Conservation (phyloP, 179 eudicot genomes). For the Sideroxylon spinosum region DNA sequence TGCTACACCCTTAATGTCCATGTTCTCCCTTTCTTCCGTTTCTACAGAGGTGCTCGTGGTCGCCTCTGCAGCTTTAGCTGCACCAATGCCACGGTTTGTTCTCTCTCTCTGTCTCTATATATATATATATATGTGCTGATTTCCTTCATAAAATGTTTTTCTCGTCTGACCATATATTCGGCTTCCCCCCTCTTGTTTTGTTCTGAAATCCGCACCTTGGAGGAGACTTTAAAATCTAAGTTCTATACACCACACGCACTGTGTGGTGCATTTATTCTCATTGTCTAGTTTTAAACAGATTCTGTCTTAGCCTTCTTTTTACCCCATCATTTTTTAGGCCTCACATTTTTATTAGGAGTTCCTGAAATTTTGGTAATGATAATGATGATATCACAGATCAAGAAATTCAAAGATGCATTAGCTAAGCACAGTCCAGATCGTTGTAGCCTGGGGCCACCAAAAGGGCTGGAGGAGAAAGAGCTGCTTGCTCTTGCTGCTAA, state of each 20-base stretch:
- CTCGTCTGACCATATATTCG: too few species aligned
- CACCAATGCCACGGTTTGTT: slow-evolving; percentile 78
- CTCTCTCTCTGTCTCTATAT: not conserved
- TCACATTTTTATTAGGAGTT: not conserved
- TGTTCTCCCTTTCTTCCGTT: slow-evolving; percentile 85
- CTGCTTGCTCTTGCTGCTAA: slow-evolving; percentile 64
- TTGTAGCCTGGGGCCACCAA: slow-evolving; percentile 58
- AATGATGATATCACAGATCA: slow-evolving; percentile 45
- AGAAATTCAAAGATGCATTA: slow-evolving; percentile 75
- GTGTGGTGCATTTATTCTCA: too few species aligned
- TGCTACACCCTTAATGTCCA: slow-evolving; percentile 71
- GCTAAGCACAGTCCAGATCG: slow-evolving; percentile 53
- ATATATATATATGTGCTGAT: too few species aligned
- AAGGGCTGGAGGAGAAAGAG: slow-evolving; percentile 79
- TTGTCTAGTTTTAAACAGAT: not conserved
- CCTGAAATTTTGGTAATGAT: not conserved
- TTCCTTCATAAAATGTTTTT: not conserved
- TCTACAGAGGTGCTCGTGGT: slow-evolving; percentile 79
- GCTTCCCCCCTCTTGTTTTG: too few species aligned
- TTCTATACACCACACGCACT: too few species aligned
- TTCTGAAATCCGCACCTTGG: too few species aligned
- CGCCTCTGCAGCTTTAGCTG: slow-evolving; percentile 87
- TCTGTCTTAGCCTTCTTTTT: not conserved
- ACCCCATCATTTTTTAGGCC: too few species aligned
- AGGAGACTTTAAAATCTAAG: too few species aligned